A percentile compares a stretch with the other conserved stretches of the same genome.
phyloP scores from a whole-genome alignment of 768 basidiomycete genomes.

The Mycena venus region DNA sequence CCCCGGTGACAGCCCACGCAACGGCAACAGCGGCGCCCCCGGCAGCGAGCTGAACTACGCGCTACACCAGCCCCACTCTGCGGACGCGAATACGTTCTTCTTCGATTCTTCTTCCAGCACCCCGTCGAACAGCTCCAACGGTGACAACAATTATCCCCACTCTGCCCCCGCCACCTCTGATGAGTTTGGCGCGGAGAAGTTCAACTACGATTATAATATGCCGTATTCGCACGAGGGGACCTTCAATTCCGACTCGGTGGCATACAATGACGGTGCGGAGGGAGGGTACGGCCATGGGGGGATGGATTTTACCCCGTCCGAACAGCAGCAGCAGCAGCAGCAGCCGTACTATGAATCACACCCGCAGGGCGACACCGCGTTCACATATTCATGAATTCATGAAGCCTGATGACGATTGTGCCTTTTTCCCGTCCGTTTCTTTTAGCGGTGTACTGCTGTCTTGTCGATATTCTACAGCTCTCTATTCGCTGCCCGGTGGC shows the following conservation, averaged over 20 bases:
- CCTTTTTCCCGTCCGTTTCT: neutral
- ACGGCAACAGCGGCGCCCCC: neutral
- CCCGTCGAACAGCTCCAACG: neutral
- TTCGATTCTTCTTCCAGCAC: constrained; percentile 1
- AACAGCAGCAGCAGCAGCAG: neutral
- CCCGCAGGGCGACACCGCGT: constrained; percentile 18
- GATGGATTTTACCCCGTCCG: constrained; percentile 16
- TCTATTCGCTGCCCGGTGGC: constrained; percentile 31
- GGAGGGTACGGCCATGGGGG: neutral
- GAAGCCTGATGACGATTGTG: neutral
- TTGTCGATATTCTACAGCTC: constrained; percentile 32
- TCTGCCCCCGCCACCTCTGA: constrained; percentile 25
- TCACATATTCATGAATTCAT: constrained; percentile 28
- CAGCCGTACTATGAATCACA: constrained; percentile 24
- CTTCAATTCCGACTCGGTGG: neutral
- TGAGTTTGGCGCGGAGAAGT: constrained; percentile 12
- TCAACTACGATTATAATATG: constrained; percentile 29
- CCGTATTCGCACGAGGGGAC: constrained; percentile 8
- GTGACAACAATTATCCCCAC: constrained; percentile 19
- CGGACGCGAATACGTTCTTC: constrained; percentile 27
- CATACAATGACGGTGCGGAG: neutral
- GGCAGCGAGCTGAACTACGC: constrained; percentile 30
- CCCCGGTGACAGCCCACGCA: constrained; percentile 26
- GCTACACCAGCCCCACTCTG: constrained; percentile 4
- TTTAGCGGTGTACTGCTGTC: neutral